phyloP scores from a whole-genome alignment of 176 grass and related monocot genomes.

The Dactylis glomerata region DNA sequence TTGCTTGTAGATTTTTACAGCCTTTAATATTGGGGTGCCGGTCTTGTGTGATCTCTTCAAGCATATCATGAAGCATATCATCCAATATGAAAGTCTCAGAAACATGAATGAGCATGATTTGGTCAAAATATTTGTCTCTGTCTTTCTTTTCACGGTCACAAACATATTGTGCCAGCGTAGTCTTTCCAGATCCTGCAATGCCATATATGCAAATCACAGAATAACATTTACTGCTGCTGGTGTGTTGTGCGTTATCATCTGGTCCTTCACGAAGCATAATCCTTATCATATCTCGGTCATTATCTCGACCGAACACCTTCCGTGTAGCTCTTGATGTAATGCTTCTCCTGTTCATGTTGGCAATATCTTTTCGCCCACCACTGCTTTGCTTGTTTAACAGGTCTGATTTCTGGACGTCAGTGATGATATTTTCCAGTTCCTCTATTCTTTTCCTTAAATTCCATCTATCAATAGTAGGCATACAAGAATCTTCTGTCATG shows the following conservation, averaged over 20 bases:
- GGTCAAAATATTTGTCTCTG: background rate
- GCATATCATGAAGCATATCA: background rate
- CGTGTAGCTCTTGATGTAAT: background rate
- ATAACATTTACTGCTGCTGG: background rate
- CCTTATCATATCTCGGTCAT: background rate
- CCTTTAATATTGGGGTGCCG: background rate
- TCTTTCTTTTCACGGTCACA: background rate
- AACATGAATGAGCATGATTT: background rate
- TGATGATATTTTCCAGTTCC: background rate
- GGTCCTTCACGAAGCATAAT: background rate
- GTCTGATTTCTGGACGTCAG: background rate
- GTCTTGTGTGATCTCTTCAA: background rate
- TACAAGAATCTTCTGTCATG: background rate
- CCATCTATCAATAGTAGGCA: background rate
- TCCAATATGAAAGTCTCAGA: background rate
- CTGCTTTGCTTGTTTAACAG: background rate
- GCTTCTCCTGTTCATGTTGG: conserved; percentile 13
- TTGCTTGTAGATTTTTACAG: background rate
- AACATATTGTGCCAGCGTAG: background rate
- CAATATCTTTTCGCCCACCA: background rate
- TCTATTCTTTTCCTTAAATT: conserved; percentile 16
- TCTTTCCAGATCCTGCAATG: background rate
- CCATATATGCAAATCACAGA: background rate
- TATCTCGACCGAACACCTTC: background rate
- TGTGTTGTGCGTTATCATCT: background rate